Evolutionary conservation across 495 filamentous ascomycete species (phyloP), one percentile per base, ranked within the genome.

Genomic region (Penicillium odoratum): DNA sequence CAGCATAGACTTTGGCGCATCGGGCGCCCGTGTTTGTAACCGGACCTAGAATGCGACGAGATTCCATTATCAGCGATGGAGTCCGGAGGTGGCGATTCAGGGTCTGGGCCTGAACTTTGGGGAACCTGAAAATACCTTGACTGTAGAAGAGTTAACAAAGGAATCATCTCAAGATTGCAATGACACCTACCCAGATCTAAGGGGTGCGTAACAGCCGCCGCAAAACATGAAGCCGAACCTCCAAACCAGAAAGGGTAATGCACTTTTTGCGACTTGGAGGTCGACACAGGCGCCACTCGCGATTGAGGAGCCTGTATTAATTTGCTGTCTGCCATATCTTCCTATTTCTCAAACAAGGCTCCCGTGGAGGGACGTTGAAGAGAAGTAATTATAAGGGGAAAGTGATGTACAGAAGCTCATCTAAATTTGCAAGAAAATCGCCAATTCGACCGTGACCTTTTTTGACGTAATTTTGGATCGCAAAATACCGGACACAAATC

Each of bases 181-280:
- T 13, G 26, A 55, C 47, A 71, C 76, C 54, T 73, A 80, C 77
- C 76, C 57, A 80, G 79, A 82, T 96, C 91, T 63, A 97, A 78
- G 29, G 93, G 93, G 78, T 97, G 93, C 33, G 93, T 97, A 25
- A 95, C 85, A 61, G 84, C 85, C 10, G 93, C 93, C 36, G 93
- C 92, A 76, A 95, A 87, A 71, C 89, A 93, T 61, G 88, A 92
- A 18, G 93, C 90, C 66, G 88, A 93, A 25, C 93, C 93, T 40
- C 93, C 93, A 73, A 97, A 96, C 93, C 93, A 97, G 76, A 97
- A 94, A 30, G 89, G 89, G 70, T 91, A 91, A 58, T 82, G 81
- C 42, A 87, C 76, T 65, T 72, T 76, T 57, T 75, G 69, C 13
- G 61, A 47, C 38, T 64, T 66, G 46, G 66, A 52, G 46, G 51